Base-by-base conservation (phyloP, 1,284 basidiomycete species). In the Phellopilus nigrolimitatus region DNA sequence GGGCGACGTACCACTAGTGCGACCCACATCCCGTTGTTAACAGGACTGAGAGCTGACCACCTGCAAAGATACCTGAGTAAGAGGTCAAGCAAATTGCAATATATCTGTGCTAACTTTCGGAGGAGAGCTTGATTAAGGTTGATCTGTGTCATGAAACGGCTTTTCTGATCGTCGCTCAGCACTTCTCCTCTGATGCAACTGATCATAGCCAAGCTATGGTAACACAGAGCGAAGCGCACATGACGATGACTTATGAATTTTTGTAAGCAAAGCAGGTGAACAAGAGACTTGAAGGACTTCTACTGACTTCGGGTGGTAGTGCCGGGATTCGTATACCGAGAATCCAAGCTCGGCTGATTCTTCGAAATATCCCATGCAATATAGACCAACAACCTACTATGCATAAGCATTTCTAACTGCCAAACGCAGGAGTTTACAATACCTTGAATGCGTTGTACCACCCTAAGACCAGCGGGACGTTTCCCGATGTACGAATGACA, bases 401-500 rank as follows among this genome's bases (percentile, higher is more conserved):
- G 17, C 8, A 13, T 42, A 3, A 28, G 40, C 40, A 38, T 34
- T 34, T 25, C 33, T 1, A 13, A n/a, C 27, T 15, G 50, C 19
- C 24, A 24, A 24, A n/a, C 4, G 24, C 7, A 27, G 31, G 19
- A 34, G 25, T 10, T 9, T 45, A n/a, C n/a, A 47, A 6, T 61
- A 79, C 78, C 71, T 82, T 84, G 70, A 79, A 81, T 15, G 80
- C 71, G 57, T 82, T 76, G 59, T 82, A 84, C 83, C 82, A 85
- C 49, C 78, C 81, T 60, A 83, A 64, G 1, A 74, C 72, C 15
- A 83, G 66, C 17, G 71, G 65, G 4, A 74, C 44, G 58, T 78
- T 79, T 13, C 75, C 77, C 2, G 74, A 73, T 12, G 64, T 70
- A 42, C 62, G 62, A 13, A 69, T 61, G 1, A 79, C 66, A 31